Base-by-base conservation (phyloP, 139 green algal species). In the Edaphochlamys debaryana region DNA sequence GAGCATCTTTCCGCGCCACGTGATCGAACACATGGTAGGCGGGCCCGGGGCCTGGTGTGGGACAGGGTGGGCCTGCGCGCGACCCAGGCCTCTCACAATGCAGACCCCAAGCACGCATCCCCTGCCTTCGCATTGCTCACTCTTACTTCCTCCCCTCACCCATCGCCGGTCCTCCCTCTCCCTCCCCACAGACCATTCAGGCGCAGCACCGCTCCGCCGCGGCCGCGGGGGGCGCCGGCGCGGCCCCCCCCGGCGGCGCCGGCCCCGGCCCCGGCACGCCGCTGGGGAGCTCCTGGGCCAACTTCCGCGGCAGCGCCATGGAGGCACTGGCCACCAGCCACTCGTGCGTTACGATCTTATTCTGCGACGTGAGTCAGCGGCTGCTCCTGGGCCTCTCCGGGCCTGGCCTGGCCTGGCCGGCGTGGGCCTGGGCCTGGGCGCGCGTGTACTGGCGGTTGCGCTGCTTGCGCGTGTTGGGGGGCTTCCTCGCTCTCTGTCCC, bases 1-100 rank as follows among this genome's bases (percentile, higher is more conserved):
- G 76, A 73, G 62, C 4, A 82, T 82, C 62, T 82, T 82, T 41
- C 76, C 76, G 38, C 69, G 76, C 40, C 77, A 83, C 48, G 77
- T 83, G 25, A 74, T 83, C 45, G 77, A 83, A 48, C 64, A 83
- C 77, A 73, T 73, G 45, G 45, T 54, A 13, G 45, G 45, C 45
- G 45, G 45, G 45, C 45, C 45, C n/a, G n/a, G n/a, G n/a, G n/a
- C n/a, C n/a, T n/a, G n/a, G n/a, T n/a, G n/a, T n/a, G n/a, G n/a
- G n/a, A n/a, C n/a, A n/a, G n/a, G n/a, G n/a, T n/a, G n/a, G n/a
- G n/a, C n/a, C n/a, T n/a, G n/a, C n/a, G n/a, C n/a, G n/a, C n/a
- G n/a, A n/a, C n/a, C n/a, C n/a, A n/a, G n/a, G n/a, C n/a, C n/a
- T n/a, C n/a, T n/a, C n/a, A n/a, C n/a, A n/a, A n/a, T n/a, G n/a